Evolutionary conservation across 768 basidiomycete species (phyloP), one percentile per base, ranked within the genome.

Genomic region (Boletus vinaceobasis): DNA sequence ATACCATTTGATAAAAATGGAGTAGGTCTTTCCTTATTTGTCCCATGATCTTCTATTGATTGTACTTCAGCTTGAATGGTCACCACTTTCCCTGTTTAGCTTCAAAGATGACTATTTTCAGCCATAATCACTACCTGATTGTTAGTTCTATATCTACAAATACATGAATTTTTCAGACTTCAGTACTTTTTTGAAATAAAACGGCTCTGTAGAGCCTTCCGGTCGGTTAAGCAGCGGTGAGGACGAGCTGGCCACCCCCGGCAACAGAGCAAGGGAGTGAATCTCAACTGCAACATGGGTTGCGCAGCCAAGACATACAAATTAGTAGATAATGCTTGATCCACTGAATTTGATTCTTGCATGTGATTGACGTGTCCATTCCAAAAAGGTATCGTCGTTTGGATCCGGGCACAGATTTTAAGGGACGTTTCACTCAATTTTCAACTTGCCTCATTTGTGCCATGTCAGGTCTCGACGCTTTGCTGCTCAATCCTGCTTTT

Each of bases 401-500:
- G n/a, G n/a, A 44, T 19, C 42, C 40, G 17, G 15, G 38, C 1
- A 44, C 23, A 13, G 37, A 31, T 44, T 52, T 49, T 35, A 33
- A 54, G 11, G 11, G 8, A 40, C 50, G 9, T 31, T 47, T 31
- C 6, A 21, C 27, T 19, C 9, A 7, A 14, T 26, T 50, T 31
- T 43, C n/a, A 11, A 4, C 48, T 49, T 21, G 42, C 45, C 48
- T 49, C 17, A n/a, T 53, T 51, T 21, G 32, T 13, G 42, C 39
- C 43, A 71, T 71, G 69, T 59, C 67, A n/a, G 38, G 55, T 27
- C 56, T 73, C 51, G 49, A 62, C 35, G 50, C 58, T 33, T 59
- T 71, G 27, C 42, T 72, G 23, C 62, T 76, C 40, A 77, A 89
- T 69, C 94, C 94, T 13, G 80, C 80, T 32, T 88, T 87, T 61